Evolutionary conservation across 495 filamentous ascomycete genomes (phyloP).

Genomic region (Penicillium ucsense): DNA sequence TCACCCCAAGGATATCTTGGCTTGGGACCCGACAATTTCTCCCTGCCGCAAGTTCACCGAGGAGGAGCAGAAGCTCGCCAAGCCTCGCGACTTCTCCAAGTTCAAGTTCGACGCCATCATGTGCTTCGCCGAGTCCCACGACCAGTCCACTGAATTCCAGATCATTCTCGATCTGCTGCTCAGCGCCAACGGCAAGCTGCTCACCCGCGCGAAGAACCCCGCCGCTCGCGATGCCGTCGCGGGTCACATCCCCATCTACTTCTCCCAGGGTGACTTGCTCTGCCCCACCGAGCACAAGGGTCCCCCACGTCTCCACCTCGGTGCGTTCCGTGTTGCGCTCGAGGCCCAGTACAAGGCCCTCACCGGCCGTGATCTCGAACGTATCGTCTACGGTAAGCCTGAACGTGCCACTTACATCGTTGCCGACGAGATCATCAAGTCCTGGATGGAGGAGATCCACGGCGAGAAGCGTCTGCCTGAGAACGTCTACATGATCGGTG

Average conservation of each 20-base stretch:
- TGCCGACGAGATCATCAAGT: conserved; percentile 64
- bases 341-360: conserved; percentile 72
- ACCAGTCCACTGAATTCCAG: conserved; percentile 75
- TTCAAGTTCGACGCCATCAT: conserved; percentile 74
- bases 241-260: conserved; percentile 65
- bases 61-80: conserved; percentile 55
- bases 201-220: conserved; percentile 59
- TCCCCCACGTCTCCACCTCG: conserved; percentile 62
- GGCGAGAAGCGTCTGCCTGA: conserved; percentile 58
- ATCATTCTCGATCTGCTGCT: conserved; percentile 75
- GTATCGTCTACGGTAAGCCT: conserved; percentile 77
- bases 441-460: conserved; percentile 70
- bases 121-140: conserved; percentile 72
- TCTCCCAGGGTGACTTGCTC: conserved; percentile 64
- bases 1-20: conserved; percentile 83
- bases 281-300: conserved; percentile 67
- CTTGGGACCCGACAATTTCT: conserved; percentile 70
- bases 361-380: conserved; percentile 66
- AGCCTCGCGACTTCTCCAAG: conserved; percentile 55
- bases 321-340: conserved; percentile 63
- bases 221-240: conserved; percentile 27
- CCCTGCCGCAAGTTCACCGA: conserved; percentile 69
- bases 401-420: conserved; percentile 73
- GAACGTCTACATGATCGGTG: conserved; percentile 77
- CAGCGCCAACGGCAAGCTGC: conserved; percentile 57